Evolutionary conservation across 257 asterid species (phyloP).

Genomic region (Euphrasia confusa): DNA sequence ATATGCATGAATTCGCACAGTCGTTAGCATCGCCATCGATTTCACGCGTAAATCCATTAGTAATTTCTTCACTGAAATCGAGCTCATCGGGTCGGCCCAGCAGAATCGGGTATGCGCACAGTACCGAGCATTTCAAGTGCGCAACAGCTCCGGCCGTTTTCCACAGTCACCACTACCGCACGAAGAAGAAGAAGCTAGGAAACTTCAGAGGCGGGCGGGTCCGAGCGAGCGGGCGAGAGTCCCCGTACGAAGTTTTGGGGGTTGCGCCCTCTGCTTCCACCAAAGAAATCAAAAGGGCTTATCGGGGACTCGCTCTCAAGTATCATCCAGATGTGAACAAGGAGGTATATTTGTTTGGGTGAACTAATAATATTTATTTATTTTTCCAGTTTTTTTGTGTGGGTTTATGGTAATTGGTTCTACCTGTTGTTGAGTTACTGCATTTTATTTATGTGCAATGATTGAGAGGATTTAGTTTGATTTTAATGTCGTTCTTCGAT

Average conservation of each 20-base stretch:
- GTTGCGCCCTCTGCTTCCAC: slow-evolving; percentile 70
- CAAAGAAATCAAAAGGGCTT: slow-evolving; percentile 79
- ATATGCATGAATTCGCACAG: slow-evolving; percentile 44
- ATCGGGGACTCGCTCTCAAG: slow-evolving; percentile 85
- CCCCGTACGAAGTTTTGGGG: slow-evolving; percentile 83
- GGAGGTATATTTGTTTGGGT: slow-evolving; percentile 40
- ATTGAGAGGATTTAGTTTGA: too few species aligned
- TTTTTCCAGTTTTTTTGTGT: background rate
- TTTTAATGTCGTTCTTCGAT: background rate
- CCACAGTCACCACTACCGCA: slow-evolving; percentile 22
- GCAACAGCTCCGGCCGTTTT: slow-evolving; percentile 24
- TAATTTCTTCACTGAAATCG: slow-evolving; percentile 15
- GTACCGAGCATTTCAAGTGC: slow-evolving; percentile 27
- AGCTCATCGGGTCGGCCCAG: slow-evolving; percentile 23
- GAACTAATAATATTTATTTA: background rate
- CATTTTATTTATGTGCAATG: too few species aligned
- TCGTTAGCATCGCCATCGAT: slow-evolving; percentile 30
- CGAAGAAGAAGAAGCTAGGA: slow-evolving; percentile 27
- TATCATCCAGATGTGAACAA: slow-evolving; percentile 95
- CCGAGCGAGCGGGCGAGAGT: slow-evolving; percentile 58
- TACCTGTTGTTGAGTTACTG: too few species aligned
- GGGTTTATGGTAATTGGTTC: background rate
- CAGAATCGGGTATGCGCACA: slow-evolving; percentile 39
- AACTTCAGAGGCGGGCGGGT: slow-evolving; percentile 30
- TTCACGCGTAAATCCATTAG: slow-evolving; percentile 22